Conservation (phyloP, 1,139 yeast species). For the Candida pseudoviswanathii region DNA sequence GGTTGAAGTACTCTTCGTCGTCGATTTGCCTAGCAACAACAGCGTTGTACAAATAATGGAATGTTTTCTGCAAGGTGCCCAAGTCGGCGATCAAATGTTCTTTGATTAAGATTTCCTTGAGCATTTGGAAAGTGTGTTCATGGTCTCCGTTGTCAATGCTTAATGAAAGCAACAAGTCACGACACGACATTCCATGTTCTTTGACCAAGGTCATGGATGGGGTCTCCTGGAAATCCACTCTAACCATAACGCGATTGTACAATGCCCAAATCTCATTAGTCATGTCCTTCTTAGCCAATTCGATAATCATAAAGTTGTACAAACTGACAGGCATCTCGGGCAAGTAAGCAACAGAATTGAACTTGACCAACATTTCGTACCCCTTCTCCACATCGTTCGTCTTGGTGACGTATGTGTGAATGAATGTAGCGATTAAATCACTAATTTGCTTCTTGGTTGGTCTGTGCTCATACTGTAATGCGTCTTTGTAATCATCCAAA, state of each 20-base stretch:
- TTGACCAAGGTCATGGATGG: slow-evolving; percentile 15
- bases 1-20: slow-evolving; percentile 22
- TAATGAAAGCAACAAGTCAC: slow-evolving; percentile 34
- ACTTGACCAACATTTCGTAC: slow-evolving; percentile 29
- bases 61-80: slow-evolving; percentile 31
- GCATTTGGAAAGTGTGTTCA: slow-evolving; percentile 37
- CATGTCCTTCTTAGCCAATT: slow-evolving; percentile 20
- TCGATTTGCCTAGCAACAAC: slow-evolving; percentile 21
- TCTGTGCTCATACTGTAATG: slow-evolving; percentile 17
- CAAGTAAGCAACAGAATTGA: slow-evolving; percentile 34
- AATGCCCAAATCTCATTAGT: slow-evolving; percentile 33
- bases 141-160: slow-evolving; percentile 41
- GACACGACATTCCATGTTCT: slow-evolving; percentile 22
- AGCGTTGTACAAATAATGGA: slow-evolving; percentile 37
- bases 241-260: slow-evolving; percentile 37
- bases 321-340: slow-evolving; percentile 40
- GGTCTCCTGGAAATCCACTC: slow-evolving; percentile 37
- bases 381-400: slow-evolving; percentile 25
- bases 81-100: slow-evolving; percentile 36
- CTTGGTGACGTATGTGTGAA: slow-evolving; percentile 26
- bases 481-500: slow-evolving; percentile 30
- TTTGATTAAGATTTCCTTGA: slow-evolving; percentile 40
- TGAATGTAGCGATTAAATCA: slow-evolving; percentile 32
- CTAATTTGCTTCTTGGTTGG: slow-evolving; percentile 31
- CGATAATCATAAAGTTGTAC: slow-evolving; percentile 35